Evolutionary conservation across 2,329 filamentous ascomycete species (phyloP).

Genomic region (Cordyceps militaris): DNA sequence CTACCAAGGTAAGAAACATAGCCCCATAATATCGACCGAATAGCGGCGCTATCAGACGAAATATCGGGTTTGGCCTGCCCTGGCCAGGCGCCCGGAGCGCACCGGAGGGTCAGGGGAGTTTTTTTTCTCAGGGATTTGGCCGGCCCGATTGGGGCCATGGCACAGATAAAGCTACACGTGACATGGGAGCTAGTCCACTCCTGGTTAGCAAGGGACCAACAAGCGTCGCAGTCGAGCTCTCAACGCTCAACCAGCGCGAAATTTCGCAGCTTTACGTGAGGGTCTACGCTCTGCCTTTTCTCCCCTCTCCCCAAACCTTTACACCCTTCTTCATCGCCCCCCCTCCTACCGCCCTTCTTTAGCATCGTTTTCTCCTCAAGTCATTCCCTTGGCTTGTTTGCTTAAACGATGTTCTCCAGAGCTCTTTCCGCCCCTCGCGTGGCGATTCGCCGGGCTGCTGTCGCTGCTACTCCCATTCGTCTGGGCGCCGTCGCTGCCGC

Average conservation of each 20-base stretch:
- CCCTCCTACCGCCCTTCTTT: background rate
- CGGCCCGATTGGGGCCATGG: background rate
- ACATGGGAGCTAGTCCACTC: conserved; percentile 17
- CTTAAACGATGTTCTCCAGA: conserved; percentile 60
- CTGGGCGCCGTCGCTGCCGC: conserved; percentile 36
- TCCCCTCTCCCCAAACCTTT: conserved; percentile 20
- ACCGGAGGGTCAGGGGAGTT: conserved; percentile 14
- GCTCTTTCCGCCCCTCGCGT: conserved; percentile 56
- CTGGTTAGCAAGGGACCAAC: conserved; percentile 31
- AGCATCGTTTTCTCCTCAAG: conserved; percentile 6
- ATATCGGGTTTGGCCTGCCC: conserved; percentile 5
- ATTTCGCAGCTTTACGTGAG: conserved; percentile 34
- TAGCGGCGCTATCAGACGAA: conserved; percentile 4
- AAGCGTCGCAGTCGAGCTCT: conserved; percentile 25
- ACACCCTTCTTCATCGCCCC: conserved; percentile 22
- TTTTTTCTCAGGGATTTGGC: conserved; percentile 1
- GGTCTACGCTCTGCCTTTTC: conserved; percentile 24
- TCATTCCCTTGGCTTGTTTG: conserved; percentile 2
- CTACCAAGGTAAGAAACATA: background rate
- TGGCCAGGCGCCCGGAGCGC: conserved; percentile 5
- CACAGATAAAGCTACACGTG: conserved; percentile 21
- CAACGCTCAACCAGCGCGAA: conserved; percentile 37
- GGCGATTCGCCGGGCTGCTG: conserved; percentile 47
- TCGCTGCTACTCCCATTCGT: conserved; percentile 34
- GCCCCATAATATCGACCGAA: conserved; percentile 6